phyloP scores from a whole-genome alignment of 2,329 filamentous ascomycete genomes.

The Dothistroma septosporum region DNA sequence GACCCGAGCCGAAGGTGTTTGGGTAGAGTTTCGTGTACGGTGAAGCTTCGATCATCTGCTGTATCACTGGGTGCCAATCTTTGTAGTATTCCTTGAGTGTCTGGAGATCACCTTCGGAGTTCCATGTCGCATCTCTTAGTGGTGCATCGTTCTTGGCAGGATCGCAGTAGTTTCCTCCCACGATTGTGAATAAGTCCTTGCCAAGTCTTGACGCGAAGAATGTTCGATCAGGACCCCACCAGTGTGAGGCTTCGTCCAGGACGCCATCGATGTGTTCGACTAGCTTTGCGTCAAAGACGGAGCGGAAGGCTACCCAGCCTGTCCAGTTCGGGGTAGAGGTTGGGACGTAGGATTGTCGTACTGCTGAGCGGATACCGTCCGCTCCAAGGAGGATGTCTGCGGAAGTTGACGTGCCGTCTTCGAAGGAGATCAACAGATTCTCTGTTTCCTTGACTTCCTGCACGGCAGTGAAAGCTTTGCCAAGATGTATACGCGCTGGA shows the following conservation, averaged over 20 bases:
- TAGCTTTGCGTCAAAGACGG: constrained; percentile 36
- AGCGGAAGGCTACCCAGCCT: constrained; percentile 38
- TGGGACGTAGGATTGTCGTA: constrained; percentile 28
- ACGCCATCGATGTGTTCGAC: constrained; percentile 32
- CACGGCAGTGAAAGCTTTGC: constrained; percentile 28
- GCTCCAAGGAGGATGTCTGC: constrained; percentile 36
- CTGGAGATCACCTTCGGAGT: constrained; percentile 13
- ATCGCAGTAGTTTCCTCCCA: constrained; percentile 26
- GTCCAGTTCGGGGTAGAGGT: constrained; percentile 36
- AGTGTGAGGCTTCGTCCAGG: constrained; percentile 37
- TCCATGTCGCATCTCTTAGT: constrained; percentile 12
- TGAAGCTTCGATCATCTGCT: constrained; percentile 32
- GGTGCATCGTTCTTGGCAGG: constrained; percentile 11
- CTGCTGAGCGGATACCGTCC: constrained; percentile 39
- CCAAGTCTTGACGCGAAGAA: constrained; percentile 34
- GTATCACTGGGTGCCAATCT: constrained; percentile 34
- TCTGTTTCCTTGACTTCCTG: constrained; percentile 9
- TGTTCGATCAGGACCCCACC: constrained; percentile 25
- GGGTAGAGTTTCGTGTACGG: constrained; percentile 36
- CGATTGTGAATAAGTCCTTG: constrained; percentile 32
- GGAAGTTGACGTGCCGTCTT: constrained; percentile 29
- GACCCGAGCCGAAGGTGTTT: constrained; percentile 32
- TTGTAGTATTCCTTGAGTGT: constrained; percentile 14
- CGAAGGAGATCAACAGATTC: constrained; percentile 30
- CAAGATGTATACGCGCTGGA: constrained; percentile 31